Evolutionary conservation across 768 basidiomycete species (phyloP), one percentile per base, ranked within the genome.

Genomic region (Naganishia onofrii): DNA sequence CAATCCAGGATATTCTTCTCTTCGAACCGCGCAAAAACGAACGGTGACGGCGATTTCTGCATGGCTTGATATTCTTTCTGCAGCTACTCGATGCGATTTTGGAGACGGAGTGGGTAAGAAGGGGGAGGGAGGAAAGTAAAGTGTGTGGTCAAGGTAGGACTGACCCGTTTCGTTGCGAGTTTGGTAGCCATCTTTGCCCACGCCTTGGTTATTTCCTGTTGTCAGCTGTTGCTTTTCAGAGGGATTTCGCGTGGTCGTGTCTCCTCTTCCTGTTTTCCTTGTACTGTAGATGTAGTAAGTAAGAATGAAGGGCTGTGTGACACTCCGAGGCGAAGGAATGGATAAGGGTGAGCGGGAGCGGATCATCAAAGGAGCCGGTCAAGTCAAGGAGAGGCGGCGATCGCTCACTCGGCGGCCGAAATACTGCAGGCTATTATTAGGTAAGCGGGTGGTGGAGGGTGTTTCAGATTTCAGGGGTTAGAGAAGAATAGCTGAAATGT

Each of bases 1-100:
- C 93, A 97, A 67, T 87, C 93, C 63, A 97, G 81, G 75, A 97
- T 94, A 81, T 97, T 95, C 88, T 93, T 93, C 86, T 98, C 95
- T 76, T 96, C 93, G 17, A 95, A 95, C 34, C 86, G 86, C 46
- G 95, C 94, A 89, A 91, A 94, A 26, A 97, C 89, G 81, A 93
- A 98, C 71, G 95, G 95, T 0, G 95, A 95, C 17, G 95, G 92
- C 71, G 90, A 89, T 77, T 83, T 89, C 83, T 95, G 92, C 91
- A 97, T 95, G 58, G 86, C 84, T 76, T 90, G 87, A 82, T 89
- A 93, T 84, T 97, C 94, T 82, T 78, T 78, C 29, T 72, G 72
- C 51, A 77, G 75, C 76, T 77, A 10, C 10, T 29, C 10, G 28
- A 26, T 34, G 13, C 28, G 13, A 13, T 17, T 12, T 3, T 2